A percentile compares a stretch with the other conserved stretches of the same genome.
Evolutionary conservation across 768 basidiomycete genomes (phyloP).

Genomic region (Boletales sp.): DNA sequence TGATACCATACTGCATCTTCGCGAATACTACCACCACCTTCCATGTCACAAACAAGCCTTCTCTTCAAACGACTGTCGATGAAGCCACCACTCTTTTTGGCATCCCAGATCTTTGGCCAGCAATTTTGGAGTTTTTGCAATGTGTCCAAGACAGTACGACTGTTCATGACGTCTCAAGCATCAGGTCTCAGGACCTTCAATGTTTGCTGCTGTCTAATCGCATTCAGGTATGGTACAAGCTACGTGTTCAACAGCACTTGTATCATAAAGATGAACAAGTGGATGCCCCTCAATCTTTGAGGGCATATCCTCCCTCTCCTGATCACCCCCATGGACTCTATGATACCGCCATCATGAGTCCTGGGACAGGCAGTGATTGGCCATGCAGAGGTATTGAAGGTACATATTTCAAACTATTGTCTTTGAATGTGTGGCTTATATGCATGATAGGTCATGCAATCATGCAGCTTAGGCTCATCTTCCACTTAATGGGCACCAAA

Average conservation of each 20-base stretch:
- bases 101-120: background rate
- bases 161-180: background rate
- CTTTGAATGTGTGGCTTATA: background rate
- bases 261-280: slow-evolving; percentile 10
- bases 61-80: background rate
- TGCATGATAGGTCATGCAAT: slow-evolving; percentile 5
- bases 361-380: slow-evolving; percentile 6
- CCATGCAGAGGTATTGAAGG: slow-evolving; percentile 6
- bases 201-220: background rate
- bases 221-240: background rate
- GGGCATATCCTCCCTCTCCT: slow-evolving; percentile 1
- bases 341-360: slow-evolving; percentile 9
- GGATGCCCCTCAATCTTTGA: slow-evolving; percentile 5
- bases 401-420: background rate
- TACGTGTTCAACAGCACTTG: background rate
- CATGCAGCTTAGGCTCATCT: slow-evolving; percentile 15
- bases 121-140: background rate
- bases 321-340: no score
- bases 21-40: background rate
- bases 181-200: background rate
- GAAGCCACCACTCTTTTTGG: background rate
- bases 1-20: background rate
- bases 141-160: background rate
- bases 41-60: slow-evolving; percentile 3
- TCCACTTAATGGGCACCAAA: background rate